Conservation (phyloP, 2,329 filamentous ascomycete genomes). For the Cladosporium sp. region DNA sequence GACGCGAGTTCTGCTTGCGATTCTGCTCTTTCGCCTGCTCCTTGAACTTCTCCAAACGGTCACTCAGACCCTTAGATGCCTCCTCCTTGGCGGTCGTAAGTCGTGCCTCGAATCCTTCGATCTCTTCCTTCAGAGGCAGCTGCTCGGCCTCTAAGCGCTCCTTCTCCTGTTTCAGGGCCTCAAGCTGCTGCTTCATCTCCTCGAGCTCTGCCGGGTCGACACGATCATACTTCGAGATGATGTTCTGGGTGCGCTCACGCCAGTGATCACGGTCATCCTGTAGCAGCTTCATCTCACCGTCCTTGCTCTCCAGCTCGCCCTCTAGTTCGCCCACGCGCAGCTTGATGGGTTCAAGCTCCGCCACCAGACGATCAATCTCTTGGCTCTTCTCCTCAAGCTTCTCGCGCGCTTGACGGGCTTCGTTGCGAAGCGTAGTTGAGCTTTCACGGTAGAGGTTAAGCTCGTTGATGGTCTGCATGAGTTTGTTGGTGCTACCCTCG, state of each 20-base stretch:
- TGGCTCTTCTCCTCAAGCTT: constrained; percentile 70
- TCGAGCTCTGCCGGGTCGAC: constrained; percentile 93
- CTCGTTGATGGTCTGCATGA: constrained; percentile 93
- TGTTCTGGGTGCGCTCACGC: constrained; percentile 94
- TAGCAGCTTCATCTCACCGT: constrained; percentile 82
- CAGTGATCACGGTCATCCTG: constrained; percentile 90
- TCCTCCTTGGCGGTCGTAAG: constrained; percentile 28
- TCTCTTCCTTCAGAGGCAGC: constrained; percentile 47
- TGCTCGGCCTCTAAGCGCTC: constrained; percentile 50
- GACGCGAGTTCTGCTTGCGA: constrained; percentile 63
- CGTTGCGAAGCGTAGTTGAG: constrained; percentile 82
- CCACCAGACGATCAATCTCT: constrained; percentile 69
- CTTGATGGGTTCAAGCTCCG: constrained; percentile 76
- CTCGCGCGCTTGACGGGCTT: constrained; percentile 73
- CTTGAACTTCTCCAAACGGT: constrained; percentile 30
- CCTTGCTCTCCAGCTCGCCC: constrained; percentile 72
- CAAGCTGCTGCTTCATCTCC: constrained; percentile 74
- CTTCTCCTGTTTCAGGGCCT: constrained; percentile 50
- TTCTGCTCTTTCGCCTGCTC: constrained; percentile 48
- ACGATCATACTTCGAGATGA: constrained; percentile 91
- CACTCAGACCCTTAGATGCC: constrained; percentile 17
- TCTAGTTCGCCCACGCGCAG: constrained; percentile 76
- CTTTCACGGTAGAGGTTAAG: constrained; percentile 95
- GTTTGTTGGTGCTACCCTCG: constrained; percentile 76
- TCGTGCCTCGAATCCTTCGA: constrained; percentile 45